Evolutionary conservation across 192 early-diverging fungal species (phyloP).

Genomic region (Spinellus fusiger): DNA sequence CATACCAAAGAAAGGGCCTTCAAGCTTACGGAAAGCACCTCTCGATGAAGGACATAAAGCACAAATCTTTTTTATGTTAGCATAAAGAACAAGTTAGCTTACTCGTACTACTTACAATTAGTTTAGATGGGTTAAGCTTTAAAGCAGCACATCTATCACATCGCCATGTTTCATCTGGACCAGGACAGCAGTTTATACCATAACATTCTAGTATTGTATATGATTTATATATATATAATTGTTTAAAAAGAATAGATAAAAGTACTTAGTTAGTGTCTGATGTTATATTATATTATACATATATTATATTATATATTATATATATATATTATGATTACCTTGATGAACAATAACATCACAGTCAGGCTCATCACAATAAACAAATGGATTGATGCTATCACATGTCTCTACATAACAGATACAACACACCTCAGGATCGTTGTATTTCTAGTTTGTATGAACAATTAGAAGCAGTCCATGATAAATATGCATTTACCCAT

Average conservation of each 20-base stretch:
- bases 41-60: background rate
- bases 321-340: conserved; percentile 8
- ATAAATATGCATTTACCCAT: background rate
- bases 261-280: too few relatives aligned
- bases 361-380: conserved; percentile 39
- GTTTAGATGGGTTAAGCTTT: background rate
- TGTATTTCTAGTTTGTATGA: conserved; percentile 40
- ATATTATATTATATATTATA: too few relatives aligned
- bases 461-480: background rate
- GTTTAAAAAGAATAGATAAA: too few relatives aligned
- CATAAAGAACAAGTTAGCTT: background rate
- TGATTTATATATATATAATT: background rate
- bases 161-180: conserved; percentile 13
- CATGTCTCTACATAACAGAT: conserved; percentile 42
- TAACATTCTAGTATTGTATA: conserved; percentile 8
- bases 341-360: conserved; percentile 24
- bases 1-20: background rate
- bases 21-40: conserved; percentile 1
- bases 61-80: background rate
- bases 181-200: conserved; percentile 1
- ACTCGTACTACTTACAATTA: background rate
- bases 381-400: conserved; percentile 36
- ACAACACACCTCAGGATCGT: conserved; percentile 48
- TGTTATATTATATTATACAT: too few relatives aligned
- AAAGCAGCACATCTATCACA: conserved; percentile 16